These are phyloP conservation scores for Telfairia occidentalis DNA, from an alignment of 331 rosid species.

Conservation along the genomic window DNA sequence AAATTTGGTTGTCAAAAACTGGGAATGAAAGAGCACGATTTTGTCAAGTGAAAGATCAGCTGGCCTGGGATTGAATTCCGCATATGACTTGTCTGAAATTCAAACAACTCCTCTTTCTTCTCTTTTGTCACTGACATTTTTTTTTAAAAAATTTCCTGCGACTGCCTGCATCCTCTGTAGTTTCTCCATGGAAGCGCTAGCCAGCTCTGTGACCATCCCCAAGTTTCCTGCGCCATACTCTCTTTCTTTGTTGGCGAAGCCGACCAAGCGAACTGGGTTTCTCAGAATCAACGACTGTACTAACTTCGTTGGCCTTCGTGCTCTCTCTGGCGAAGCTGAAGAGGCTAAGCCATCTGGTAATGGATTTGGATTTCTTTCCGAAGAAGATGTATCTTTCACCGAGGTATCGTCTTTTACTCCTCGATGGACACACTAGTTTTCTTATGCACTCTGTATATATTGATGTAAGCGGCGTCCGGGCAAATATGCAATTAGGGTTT, in stretches of 20 bases:
- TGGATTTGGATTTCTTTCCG: slow-evolving; percentile 25
- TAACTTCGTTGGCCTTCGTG: slow-evolving; percentile 21
- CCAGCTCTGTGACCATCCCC: slow-evolving; percentile 28
- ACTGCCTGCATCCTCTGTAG: background rate
- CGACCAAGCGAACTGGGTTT: slow-evolving; percentile 25
- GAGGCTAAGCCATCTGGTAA: slow-evolving; percentile 23
- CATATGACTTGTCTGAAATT: background rate
- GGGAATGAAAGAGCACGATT: too few relatives aligned
- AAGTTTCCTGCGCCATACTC: slow-evolving; percentile 29
- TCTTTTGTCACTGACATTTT: background rate
- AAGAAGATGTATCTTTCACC: slow-evolving; percentile 23
- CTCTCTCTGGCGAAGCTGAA: slow-evolving; percentile 35
- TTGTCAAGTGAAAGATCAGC: background rate
- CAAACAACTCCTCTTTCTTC: background rate
- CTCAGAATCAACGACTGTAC: slow-evolving; percentile 24
- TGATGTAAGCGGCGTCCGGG: background rate
- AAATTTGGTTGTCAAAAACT: too few relatives aligned
- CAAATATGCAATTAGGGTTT: background rate
- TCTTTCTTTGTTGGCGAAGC: slow-evolving; percentile 18
- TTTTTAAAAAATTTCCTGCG: background rate
- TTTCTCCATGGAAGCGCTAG: slow-evolving; percentile 52
- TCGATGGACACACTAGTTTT: background rate
- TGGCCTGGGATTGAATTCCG: too few relatives aligned
- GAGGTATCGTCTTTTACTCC: slow-evolving; percentile 21
- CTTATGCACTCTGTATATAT: background rate